These are phyloP conservation scores for Scheffersomyces lignicola DNA, from an alignment of 1,139 yeast species.

Conservation along the genomic window DNA sequence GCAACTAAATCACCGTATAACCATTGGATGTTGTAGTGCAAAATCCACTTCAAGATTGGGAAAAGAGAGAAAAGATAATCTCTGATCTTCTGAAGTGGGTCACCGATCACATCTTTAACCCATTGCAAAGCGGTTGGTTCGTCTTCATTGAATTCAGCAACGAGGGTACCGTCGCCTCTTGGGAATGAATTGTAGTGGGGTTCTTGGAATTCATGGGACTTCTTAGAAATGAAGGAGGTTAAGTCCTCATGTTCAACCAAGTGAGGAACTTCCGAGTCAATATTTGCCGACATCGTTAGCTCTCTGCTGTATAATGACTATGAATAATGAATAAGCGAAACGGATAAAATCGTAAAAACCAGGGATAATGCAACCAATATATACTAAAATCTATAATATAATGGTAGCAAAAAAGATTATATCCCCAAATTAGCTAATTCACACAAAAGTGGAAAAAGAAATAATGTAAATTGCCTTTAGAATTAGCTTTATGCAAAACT, in stretches of 20 bases:
- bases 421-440: too few species aligned
- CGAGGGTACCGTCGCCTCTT: constrained; percentile 13
- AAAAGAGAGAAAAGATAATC: constrained; percentile 63
- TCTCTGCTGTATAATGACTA: not conserved
- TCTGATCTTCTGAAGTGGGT: constrained; percentile 41
- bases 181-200: constrained; percentile 5
- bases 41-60: constrained; percentile 80
- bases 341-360: not conserved
- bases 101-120: constrained; percentile 30
- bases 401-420: not conserved
- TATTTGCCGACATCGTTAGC: not conserved
- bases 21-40: constrained; percentile 82
- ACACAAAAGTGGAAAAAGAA: not conserved
- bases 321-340: too few species aligned
- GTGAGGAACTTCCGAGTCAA: constrained; percentile 21
- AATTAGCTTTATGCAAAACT: not conserved
- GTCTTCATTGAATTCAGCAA: constrained; percentile 43
- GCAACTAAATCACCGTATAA: constrained; percentile 81
- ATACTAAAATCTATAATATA: constrained; percentile 1
- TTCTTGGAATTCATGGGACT: constrained; percentile 15
- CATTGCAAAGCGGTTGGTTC: constrained; percentile 50
- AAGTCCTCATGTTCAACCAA: constrained; percentile 16
- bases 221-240: constrained; percentile 7
- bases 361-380: constrained; percentile 2
- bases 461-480: not conserved